Base-by-base conservation (phyloP, 2,329 filamentous ascomycete species). In the Diaporthe aspalathi region DNA sequence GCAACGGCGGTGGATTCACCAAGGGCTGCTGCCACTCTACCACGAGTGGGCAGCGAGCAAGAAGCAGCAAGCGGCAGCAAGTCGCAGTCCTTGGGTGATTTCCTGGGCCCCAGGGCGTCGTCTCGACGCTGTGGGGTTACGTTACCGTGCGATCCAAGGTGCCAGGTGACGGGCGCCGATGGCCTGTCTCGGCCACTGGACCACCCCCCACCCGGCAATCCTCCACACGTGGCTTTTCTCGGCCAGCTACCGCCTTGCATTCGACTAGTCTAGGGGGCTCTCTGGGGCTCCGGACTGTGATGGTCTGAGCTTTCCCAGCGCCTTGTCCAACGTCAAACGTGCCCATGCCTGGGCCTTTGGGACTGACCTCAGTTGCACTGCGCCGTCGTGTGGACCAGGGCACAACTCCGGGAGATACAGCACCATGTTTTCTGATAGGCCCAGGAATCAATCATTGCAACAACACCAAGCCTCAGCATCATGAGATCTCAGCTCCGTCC, bases 191-290 rank as follows among this genome's bases (percentile, higher is more conserved):
- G 60, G 60, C 60, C 57, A 63, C 27, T 32, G 43, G 2, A 4
- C 11, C 14, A 22, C 57, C 27, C 43, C 57, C 38, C 32, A 49
- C 32, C 45, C 60, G 60, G 60, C 60, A 65, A 68, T 24, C 43
- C 54, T 68, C 66, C 66, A 68, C 66, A 68, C 66, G 66, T 68
- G 66, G 66, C 66, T 35, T 67, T 56, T 20, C 66, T 47, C 43
- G 66, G 52, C 43, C 60, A 65, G 60, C 66, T 68, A 40, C 66
- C 66, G 66, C 52, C 52, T 38, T 56, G 24, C 38, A 35, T 68
- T 53, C 4, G 40, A 43, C 49, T 49, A 54, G 35, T 38, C 6
- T 12, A 38, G 9, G 52, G 66, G 60, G 43, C n/a, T 49, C 27
- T 63, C 60, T 65, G 60, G 60, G 60, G 60, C 29, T 50, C 60